phyloP scores from a whole-genome alignment of 805 yeast species.

The Ogataea trehalophila region DNA sequence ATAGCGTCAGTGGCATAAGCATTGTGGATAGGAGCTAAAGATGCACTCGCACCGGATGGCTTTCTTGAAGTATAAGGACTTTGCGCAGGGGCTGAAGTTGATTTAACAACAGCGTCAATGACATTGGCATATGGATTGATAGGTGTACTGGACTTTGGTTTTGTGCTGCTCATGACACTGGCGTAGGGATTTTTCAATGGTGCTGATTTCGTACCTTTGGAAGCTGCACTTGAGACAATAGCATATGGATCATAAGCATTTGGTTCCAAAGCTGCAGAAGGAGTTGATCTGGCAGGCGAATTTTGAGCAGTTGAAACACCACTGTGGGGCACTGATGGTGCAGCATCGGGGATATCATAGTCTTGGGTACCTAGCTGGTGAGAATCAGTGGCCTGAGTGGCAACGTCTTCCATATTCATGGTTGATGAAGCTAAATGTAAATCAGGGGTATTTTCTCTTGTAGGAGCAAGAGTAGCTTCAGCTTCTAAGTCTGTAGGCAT shows the following conservation, averaged over 20 bases:
- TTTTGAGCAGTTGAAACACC: no score
- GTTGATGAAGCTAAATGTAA: no score
- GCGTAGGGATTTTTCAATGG: background rate
- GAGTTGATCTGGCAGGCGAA: no score
- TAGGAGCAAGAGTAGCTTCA: background rate
- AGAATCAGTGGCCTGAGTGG: no score
- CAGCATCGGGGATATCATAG: no score
- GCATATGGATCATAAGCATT: background rate
- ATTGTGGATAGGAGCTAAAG: constrained; percentile 11
- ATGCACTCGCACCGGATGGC: background rate
- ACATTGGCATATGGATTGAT: constrained; percentile 3
- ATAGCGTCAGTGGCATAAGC: constrained; percentile 18
- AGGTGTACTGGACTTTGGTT: background rate
- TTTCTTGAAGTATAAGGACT: constrained; percentile 5
- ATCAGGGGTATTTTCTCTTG: no score
- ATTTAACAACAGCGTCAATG: background rate
- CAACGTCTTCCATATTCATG: no score
- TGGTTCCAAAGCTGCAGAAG: no score
- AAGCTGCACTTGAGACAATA: background rate
- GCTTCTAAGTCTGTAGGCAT: background rate
- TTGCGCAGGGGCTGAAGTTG: background rate
- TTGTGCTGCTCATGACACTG: background rate
- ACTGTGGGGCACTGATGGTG: no score
- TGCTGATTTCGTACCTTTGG: background rate
- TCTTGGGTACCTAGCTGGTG: no score